phyloP scores from a whole-genome alignment of 768 basidiomycete species.

The Pulveroboletus sp. region DNA sequence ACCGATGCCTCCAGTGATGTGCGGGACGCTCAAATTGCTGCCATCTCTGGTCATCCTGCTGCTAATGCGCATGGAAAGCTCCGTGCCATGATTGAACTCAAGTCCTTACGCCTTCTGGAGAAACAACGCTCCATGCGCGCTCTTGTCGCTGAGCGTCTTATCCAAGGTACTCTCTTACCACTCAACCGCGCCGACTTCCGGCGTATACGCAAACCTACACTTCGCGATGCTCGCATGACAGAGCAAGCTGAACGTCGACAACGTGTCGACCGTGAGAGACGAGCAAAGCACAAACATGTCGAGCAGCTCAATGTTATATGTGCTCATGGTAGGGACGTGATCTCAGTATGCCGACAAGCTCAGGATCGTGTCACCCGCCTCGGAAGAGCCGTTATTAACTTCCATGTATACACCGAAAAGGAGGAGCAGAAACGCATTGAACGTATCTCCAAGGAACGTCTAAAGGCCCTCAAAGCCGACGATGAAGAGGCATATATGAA shows the following conservation, averaged over 20 bases:
- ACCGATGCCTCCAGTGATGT: constrained; percentile 34
- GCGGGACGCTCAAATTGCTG: constrained; percentile 16
- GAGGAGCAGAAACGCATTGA: constrained; percentile 98
- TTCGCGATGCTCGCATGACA: constrained; percentile 85
- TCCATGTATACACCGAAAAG: constrained; percentile 90
- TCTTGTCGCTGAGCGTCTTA: constrained; percentile 79
- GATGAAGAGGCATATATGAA: constrained; percentile 99
- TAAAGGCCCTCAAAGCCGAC: constrained; percentile 94
- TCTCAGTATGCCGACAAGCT: constrained; percentile 61
- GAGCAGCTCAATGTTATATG: constrained; percentile 89
- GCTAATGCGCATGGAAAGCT: constrained; percentile 76
- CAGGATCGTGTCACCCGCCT: constrained; percentile 57
- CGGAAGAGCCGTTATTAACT: constrained; percentile 72
- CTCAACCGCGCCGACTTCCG: constrained; percentile 92
- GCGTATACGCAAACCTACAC: constrained; percentile 74
- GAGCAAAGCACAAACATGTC: constrained; percentile 94
- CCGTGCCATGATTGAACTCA: constrained; percentile 89
- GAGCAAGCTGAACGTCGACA: constrained; percentile 90
- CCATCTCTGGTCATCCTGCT: constrained; percentile 41
- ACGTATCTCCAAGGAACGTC: constrained; percentile 92
- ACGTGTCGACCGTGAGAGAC: constrained; percentile 84
- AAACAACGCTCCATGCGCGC: constrained; percentile 89
- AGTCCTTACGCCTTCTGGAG: constrained; percentile 79
- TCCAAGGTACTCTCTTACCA: constrained; percentile 83
- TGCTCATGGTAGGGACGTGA: constrained; percentile 72